Conservation (phyloP, 345 rosid species). For the Toxicodendron radicans region DNA sequence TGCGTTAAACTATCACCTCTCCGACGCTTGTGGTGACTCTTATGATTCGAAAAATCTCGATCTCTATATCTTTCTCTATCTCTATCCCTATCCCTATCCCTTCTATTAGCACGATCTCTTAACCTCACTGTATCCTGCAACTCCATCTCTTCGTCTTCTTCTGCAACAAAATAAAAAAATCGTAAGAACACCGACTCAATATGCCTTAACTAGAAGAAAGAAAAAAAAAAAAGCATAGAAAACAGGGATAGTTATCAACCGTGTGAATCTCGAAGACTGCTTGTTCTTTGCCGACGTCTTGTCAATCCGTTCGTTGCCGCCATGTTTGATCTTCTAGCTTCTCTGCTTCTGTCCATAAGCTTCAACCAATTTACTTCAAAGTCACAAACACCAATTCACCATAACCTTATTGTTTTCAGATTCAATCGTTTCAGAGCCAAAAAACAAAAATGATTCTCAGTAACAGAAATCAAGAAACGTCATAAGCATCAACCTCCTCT, state of each 20-base stretch:
- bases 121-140: conserved; percentile 37
- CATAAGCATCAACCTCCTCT: background rate
- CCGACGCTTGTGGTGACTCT: conserved; percentile 40
- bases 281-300: conserved; percentile 43
- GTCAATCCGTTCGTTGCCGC: conserved; percentile 41
- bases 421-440: conserved; percentile 7
- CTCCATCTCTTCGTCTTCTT: conserved; percentile 33
- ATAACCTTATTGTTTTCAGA: conserved; percentile 4
- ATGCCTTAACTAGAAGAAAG: background rate
- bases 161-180: conserved; percentile 22
- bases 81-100: conserved; percentile 16
- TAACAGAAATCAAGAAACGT: conserved; percentile 17
- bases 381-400: conserved; percentile 15
- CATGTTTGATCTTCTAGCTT: conserved; percentile 43
- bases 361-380: background rate
- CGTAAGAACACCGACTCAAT: background rate
- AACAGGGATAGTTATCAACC: conserved; percentile 22
- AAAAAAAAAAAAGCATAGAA: background rate
- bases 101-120: conserved; percentile 33
- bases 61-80: conserved; percentile 28
- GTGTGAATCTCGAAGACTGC: conserved; percentile 30
- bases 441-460: conserved; percentile 13
- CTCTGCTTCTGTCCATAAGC: conserved; percentile 49
- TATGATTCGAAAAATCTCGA: conserved; percentile 31
- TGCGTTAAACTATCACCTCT: conserved; percentile 33